These are phyloP conservation scores for Cicer bijugum DNA, from an alignment of 306 rosid species.

Conservation along the genomic window DNA sequence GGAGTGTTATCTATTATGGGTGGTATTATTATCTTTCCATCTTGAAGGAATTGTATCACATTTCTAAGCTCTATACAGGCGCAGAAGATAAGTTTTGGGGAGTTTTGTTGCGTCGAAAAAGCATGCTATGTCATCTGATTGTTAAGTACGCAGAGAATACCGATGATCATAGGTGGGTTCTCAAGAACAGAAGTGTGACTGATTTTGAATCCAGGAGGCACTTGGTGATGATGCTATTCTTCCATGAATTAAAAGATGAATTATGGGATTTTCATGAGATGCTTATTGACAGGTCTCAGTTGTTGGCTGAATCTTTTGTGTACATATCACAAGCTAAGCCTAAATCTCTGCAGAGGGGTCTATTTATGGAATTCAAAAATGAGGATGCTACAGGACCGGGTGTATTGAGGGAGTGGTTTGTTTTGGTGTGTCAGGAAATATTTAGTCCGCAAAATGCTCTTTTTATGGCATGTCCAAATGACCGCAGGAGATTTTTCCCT, in stretches of 20 bases:
- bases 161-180: conserved; percentile 69
- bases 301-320: conserved; percentile 73
- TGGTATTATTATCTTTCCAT: conserved; percentile 66
- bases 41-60: conserved; percentile 61
- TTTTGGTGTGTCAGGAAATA: conserved; percentile 76
- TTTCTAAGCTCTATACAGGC: conserved; percentile 57
- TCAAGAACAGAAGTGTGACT: conserved; percentile 57
- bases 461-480: conserved; percentile 78
- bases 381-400: conserved; percentile 95
- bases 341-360: conserved; percentile 57
- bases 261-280: conserved; percentile 70
- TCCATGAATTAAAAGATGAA: conserved; percentile 67
- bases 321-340: conserved; percentile 61
- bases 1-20: conserved; percentile 34
- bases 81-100: conserved; percentile 63
- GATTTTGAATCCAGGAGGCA: conserved; percentile 76
- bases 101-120: conserved; percentile 49
- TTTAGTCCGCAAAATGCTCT: conserved; percentile 75
- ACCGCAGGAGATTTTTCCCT: conserved; percentile 77
- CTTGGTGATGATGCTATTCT: conserved; percentile 74
- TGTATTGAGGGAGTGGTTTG: conserved; percentile 84
- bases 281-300: conserved; percentile 77
- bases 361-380: conserved; percentile 74
- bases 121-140: conserved; percentile 54
- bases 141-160: conserved; percentile 50